phyloP scores from a whole-genome alignment of 2,329 filamentous ascomycete species.

The Trichoderma koningiopsis region DNA sequence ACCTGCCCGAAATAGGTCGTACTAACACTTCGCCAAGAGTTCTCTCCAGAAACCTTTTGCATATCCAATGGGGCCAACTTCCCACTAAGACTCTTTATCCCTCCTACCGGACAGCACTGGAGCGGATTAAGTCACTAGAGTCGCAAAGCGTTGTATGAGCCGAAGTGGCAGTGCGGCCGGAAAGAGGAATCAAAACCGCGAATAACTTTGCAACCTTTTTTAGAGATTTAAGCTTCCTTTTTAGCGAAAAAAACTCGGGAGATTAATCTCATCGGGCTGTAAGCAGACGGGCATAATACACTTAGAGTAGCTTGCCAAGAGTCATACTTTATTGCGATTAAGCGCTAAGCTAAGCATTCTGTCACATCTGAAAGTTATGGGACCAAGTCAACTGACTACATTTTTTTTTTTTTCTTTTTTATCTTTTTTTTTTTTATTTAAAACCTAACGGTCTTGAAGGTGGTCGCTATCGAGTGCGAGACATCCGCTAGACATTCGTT shows the following conservation, averaged over 20 bases:
- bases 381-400: background rate
- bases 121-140: background rate
- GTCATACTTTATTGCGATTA: background rate
- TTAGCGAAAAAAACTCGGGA: background rate
- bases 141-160: background rate
- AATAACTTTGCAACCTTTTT: background rate
- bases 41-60: background rate
- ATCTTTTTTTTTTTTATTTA: background rate
- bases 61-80: background rate
- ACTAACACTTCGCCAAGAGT: background rate
- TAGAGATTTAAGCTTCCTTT: background rate
- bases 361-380: background rate
- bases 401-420: no score
- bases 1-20: constrained; percentile 12
- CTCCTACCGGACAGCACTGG: background rate
- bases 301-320: background rate
- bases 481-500: background rate
- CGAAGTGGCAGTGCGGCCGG: background rate
- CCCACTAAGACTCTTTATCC: constrained; percentile 4
- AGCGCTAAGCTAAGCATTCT: background rate
- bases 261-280: background rate
- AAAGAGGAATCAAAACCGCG: background rate
- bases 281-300: background rate
- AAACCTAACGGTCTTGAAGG: background rate
- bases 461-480: background rate